These are phyloP conservation scores for Lasiodiplodia gonubiensis DNA, from an alignment of 2,329 filamentous ascomycete genomes.

Conservation along the genomic window DNA sequence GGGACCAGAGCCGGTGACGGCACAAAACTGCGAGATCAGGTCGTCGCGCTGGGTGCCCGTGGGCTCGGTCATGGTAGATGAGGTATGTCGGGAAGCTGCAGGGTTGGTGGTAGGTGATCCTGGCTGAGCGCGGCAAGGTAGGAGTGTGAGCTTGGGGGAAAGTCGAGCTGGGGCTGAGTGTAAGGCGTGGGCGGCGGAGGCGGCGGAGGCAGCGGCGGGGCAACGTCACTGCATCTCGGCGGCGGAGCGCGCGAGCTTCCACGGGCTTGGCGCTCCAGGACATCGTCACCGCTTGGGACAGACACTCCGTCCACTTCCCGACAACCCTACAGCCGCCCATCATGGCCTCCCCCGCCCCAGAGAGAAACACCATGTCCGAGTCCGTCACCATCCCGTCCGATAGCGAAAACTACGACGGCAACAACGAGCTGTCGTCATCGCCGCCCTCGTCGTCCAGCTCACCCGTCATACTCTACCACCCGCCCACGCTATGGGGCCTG, in stretches of 20 bases:
- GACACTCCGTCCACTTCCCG: slow-evolving; percentile 1
- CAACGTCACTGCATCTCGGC: slow-evolving; percentile 24
- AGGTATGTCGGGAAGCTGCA: not conserved
- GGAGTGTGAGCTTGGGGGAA: not conserved
- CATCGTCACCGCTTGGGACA: slow-evolving; percentile 9
- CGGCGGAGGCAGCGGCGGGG: slow-evolving; percentile 22
- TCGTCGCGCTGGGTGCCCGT: slow-evolving; percentile 40
- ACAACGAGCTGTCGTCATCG: slow-evolving; percentile 65
- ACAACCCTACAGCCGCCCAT: slow-evolving; percentile 6
- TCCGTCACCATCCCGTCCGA: slow-evolving; percentile 80
- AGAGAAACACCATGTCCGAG: slow-evolving; percentile 59
- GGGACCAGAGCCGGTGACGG: slow-evolving; percentile 43
- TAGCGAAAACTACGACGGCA: slow-evolving; percentile 78
- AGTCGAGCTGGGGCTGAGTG: slow-evolving; percentile 8
- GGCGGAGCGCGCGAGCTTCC: slow-evolving; percentile 18
- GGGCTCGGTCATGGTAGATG: slow-evolving; percentile 41
- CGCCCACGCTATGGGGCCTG: slow-evolving; percentile 85
- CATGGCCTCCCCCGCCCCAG: slow-evolving; percentile 26
- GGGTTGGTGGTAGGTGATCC: not conserved
- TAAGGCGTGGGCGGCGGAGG: not conserved
- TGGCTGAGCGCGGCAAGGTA: not conserved
- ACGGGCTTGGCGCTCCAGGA: not conserved
- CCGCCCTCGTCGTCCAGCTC: slow-evolving; percentile 66
- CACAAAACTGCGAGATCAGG: slow-evolving; percentile 44
- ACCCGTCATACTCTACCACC: slow-evolving; percentile 83